Base-by-base conservation (phyloP, 805 yeast species). In the Barnettozyma pratensis region DNA sequence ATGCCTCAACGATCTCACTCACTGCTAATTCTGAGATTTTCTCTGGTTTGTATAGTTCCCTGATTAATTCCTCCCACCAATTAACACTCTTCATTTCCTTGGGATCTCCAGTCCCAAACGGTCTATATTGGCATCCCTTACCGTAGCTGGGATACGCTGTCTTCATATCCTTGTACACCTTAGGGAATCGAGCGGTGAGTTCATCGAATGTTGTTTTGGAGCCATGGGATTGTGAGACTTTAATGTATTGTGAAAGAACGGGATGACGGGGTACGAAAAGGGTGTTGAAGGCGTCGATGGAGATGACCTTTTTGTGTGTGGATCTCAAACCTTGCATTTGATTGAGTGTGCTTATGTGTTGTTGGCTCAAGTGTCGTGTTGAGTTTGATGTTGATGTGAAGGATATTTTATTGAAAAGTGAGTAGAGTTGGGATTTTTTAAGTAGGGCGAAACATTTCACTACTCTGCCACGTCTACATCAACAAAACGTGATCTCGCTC, bases 61-160 rank as follows among this genome's bases (percentile, higher is more conserved):
- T 67, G 1, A 83, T 71, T 35, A 84, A 61, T 30, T 69, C 64
- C 39, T 63, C 63, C 92, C 92, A 85, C 86, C 89, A 85, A 34
- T 69, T 59, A 4, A 59, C 56, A 4, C 73, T 67, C 0, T 65
- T 52, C 14, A 74, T 52, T 0, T 59, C 57, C 6, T 5, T 6
- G 7, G 7, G 10, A 8, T 31, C 3, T 8, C 11, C 8, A 31
- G 3, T 8, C 11, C 34, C 34, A 31, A 11, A 11, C 11, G 34
- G 34, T 8, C 2, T 31, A 11, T 31, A 31, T 8, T 8, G 11
- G 1, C 59, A 46, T 2, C 49, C 41, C 51, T 79, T 80, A 1
- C 92, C 92, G 58, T 81, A 85, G 57, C 83, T 81, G 8, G 91
- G 90, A 56, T 66, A 77, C 50, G 65, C 45, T 6, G 40, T 35